Base-by-base conservation (phyloP, 352 stramenopile genomes). In the Globisporangium takayamanum region DNA sequence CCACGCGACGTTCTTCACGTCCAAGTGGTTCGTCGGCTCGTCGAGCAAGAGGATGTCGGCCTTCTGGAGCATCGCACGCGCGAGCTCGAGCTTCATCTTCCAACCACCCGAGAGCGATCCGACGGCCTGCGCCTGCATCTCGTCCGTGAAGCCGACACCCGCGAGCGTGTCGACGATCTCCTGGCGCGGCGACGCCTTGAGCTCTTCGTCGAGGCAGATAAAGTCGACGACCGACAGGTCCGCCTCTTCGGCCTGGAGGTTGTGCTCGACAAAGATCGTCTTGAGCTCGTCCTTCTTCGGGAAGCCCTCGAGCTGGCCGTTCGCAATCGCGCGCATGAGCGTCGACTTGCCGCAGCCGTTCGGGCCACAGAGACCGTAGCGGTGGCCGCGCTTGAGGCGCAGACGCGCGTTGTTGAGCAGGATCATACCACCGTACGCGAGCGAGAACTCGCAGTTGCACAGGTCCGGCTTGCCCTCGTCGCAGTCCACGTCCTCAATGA, bases 381-480 rank as follows among this genome's bases (percentile, higher is more conserved):
- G 84, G 70, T 96, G 86, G 20, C 89, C 89, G 76, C 91, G 88
- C 73, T 94, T 94, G 12, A 97, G 77, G 54, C 88, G 88, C 59
- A 97, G 82, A 63, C 92, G 88, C 6, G 89, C 89, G 69, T 94
- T 92, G 72, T 96, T 94, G 30, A 97, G 72, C 63, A 97, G 63
- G 62, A 96, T 94, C 76, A 95, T 96, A 73, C 91, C 89, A 84
- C 87, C 88, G 72, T 97, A 95, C 6, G 97, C 97, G 52, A 99
- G 87, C 62, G 97, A 99, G 78, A 99, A 99, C 71, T 98, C 92
- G 70, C 96, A 99, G 89, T 99, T 98, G 74, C 97, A 99, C 7
- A 99, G 80, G 69, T 99, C 93, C 44, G 97, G 95, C 55, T 97
- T 93, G 76, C 96, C 94, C 63, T 98, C 94, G 37, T 99, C 96